A percentile compares a stretch with the other conserved stretches of the same genome.
Conservation (phyloP, 352 stramenopile species). For the Thalassiosira livingstoniorum region DNA sequence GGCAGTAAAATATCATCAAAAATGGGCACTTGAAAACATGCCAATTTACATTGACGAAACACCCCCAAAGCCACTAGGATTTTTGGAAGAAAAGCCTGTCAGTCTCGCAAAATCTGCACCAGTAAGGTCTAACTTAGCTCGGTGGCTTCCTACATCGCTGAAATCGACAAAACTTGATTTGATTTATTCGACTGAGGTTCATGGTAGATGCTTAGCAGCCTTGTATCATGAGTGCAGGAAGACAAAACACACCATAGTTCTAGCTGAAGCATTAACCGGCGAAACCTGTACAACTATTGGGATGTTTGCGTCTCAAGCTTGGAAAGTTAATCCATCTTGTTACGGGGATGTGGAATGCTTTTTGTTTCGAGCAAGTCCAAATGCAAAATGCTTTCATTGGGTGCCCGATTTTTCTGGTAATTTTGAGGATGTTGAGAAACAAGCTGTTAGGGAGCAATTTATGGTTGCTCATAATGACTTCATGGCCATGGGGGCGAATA, state of each 20-base stretch:
- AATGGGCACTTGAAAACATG: slow-evolving; percentile 53
- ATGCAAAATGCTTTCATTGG: slow-evolving; percentile 79
- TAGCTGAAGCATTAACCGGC: slow-evolving; percentile 62
- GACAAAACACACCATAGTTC: slow-evolving; percentile 74
- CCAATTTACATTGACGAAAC: slow-evolving; percentile 38
- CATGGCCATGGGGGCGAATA: slow-evolving; percentile 79
- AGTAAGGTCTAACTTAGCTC: slow-evolving; percentile 61
- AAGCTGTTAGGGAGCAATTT: slow-evolving; percentile 70
- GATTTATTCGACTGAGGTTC: slow-evolving; percentile 76
- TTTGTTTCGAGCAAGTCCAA: slow-evolving; percentile 70
- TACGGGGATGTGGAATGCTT: slow-evolving; percentile 82
- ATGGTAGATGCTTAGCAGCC: slow-evolving; percentile 73
- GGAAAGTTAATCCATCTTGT: slow-evolving; percentile 53
- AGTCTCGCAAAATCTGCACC: slow-evolving; percentile 59
- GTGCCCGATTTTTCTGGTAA: slow-evolving; percentile 45
- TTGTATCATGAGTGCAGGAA: slow-evolving; percentile 68
- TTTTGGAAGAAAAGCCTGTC: slow-evolving; percentile 35
- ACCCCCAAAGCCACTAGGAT: slow-evolving; percentile 49
- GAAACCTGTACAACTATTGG: slow-evolving; percentile 62
- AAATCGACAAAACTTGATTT: slow-evolving; percentile 80
- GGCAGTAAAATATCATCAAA: slow-evolving; percentile 43
- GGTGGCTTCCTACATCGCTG: slow-evolving; percentile 75
- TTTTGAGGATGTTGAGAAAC: slow-evolving; percentile 36
- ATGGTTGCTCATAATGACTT: slow-evolving; percentile 71
- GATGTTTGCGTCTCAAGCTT: slow-evolving; percentile 79